Evolutionary conservation across 2,329 filamentous ascomycete species (phyloP).

Genomic region (Pseudogymnoascus sp.): DNA sequence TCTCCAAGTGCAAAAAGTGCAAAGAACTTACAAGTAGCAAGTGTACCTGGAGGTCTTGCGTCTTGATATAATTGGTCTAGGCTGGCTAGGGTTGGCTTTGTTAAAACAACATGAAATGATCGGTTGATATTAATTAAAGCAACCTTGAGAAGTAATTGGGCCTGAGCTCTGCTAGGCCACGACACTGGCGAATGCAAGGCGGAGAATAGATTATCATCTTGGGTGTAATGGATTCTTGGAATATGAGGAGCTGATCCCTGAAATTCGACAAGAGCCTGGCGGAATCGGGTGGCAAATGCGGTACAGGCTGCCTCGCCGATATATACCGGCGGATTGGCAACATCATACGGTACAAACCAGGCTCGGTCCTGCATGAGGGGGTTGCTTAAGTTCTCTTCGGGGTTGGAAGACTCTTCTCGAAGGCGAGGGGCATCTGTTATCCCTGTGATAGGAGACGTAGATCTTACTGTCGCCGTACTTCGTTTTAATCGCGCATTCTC

Average conservation of each 20-base stretch:
- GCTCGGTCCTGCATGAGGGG: constrained; percentile 33
- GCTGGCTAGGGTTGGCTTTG: constrained; percentile 33
- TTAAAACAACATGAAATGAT: constrained; percentile 39
- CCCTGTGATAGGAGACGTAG: background rate
- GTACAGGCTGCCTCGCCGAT: constrained; percentile 35
- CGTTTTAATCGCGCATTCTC: constrained; percentile 6
- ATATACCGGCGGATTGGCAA: constrained; percentile 31
- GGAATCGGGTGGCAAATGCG: constrained; percentile 34
- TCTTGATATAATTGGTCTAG: constrained; percentile 36
- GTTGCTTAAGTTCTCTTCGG: constrained; percentile 29
- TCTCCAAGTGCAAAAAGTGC: constrained; percentile 43
- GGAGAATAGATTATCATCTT: constrained; percentile 11
- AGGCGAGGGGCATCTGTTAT: constrained; percentile 11
- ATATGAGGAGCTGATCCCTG: constrained; percentile 27
- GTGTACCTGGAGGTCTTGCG: constrained; percentile 29
- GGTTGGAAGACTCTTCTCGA: constrained; percentile 29
- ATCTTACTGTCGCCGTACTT: constrained; percentile 26
- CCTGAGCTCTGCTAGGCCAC: constrained; percentile 36
- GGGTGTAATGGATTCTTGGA: constrained; percentile 31
- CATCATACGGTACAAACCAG: constrained; percentile 33
- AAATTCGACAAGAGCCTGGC: constrained; percentile 27
- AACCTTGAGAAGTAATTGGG: constrained; percentile 36
- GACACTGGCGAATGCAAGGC: constrained; percentile 30
- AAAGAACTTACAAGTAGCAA: constrained; percentile 38
- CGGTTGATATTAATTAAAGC: constrained; percentile 37